These are phyloP conservation scores for Lanmaoa rubissima DNA, from an alignment of 768 basidiomycete genomes.

Conservation along the genomic window DNA sequence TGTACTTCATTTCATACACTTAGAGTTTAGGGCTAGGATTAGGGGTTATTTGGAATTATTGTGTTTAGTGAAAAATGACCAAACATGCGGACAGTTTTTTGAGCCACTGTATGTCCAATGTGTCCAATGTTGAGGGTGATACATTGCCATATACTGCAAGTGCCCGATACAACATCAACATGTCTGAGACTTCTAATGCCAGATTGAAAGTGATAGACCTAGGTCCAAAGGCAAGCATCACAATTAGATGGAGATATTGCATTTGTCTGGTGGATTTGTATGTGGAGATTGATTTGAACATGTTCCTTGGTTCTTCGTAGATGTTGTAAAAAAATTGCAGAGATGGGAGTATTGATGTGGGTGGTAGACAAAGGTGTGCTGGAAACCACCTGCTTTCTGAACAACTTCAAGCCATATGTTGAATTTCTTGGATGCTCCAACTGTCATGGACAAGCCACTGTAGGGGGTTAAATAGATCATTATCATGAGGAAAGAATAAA, in stretches of 20 bases:
- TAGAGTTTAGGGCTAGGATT: too few species aligned
- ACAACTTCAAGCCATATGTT: conserved; percentile 64
- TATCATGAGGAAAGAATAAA: background rate
- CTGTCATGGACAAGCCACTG: conserved; percentile 70
- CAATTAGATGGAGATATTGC: conserved; percentile 63
- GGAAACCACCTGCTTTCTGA: conserved; percentile 55
- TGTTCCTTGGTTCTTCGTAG: conserved; percentile 11
- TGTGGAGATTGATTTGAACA: conserved; percentile 38
- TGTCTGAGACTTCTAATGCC: conserved; percentile 59
- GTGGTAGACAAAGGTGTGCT: conserved; percentile 60
- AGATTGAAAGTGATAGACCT: conserved; percentile 60
- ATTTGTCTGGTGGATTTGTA: conserved; percentile 40
- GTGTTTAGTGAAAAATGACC: too few species aligned
- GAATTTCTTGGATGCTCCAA: conserved; percentile 63
- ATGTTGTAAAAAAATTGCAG: conserved; percentile 61
- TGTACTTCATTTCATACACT: too few species aligned
- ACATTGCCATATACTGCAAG: too few species aligned
- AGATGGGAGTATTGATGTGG: conserved; percentile 73
- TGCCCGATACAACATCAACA: conserved; percentile 50
- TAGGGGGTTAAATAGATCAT: background rate
- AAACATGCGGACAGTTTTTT: too few species aligned
- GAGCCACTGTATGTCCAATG: too few species aligned
- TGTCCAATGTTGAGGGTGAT: too few species aligned
- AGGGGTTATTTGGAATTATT: too few species aligned
- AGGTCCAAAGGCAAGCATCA: conserved; percentile 52